These are phyloP conservation scores for Glycine latifolia DNA, from an alignment of 306 rosid genomes.

Conservation along the genomic window DNA sequence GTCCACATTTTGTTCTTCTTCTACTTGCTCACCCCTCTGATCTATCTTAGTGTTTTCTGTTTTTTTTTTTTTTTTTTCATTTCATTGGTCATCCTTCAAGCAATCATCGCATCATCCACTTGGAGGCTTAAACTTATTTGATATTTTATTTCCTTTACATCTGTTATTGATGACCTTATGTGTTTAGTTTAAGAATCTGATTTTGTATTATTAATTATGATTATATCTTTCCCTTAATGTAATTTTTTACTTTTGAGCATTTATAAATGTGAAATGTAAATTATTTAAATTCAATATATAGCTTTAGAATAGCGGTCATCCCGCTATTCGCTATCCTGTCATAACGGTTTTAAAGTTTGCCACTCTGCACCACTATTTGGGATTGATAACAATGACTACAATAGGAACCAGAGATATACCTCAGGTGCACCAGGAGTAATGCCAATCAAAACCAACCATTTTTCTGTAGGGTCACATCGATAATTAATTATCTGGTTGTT, in stretches of 20 bases:
- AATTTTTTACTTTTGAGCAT: not conserved
- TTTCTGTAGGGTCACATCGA: conserved; percentile 94
- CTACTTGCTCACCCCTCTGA: not conserved
- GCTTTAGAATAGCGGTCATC: not conserved
- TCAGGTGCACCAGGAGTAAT: conserved; percentile 98
- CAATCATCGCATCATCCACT: not conserved
- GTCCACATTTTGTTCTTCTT: not conserved
- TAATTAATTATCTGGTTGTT: conserved; percentile 97
- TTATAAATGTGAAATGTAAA: not conserved
- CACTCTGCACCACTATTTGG: not conserved
- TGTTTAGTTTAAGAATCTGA: not conserved
- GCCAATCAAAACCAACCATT: conserved; percentile 99
- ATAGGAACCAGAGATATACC: conserved; percentile 61
- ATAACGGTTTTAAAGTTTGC: not conserved
- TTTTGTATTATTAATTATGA: not conserved
- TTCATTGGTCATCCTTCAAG: not conserved
- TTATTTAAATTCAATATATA: not conserved
- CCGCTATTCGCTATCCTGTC: not conserved
- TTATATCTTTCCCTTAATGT: not conserved
- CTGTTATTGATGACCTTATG: not conserved
- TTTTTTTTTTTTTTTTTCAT: not conserved
- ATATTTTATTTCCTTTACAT: not conserved
- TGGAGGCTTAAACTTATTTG: not conserved
- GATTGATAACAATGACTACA: conserved; percentile 11
- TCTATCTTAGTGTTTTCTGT: not conserved